Conservation (phyloP, 2,329 filamentous ascomycete species). For the Botryosphaeria agaves region DNA sequence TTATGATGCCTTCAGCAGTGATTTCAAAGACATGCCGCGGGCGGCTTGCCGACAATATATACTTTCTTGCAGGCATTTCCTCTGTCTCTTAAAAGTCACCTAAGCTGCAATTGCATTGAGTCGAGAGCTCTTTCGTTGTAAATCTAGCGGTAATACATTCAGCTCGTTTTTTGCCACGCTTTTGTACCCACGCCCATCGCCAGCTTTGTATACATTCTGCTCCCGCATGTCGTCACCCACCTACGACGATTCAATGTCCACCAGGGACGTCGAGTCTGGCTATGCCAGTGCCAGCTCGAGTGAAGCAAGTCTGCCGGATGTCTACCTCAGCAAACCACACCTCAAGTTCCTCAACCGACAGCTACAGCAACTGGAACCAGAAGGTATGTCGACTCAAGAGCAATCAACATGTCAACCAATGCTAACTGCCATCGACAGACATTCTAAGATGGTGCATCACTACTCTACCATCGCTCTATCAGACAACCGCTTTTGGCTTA, state of each 20-base stretch:
- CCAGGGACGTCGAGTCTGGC: slow-evolving; percentile 52
- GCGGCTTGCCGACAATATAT: no score
- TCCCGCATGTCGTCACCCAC: slow-evolving; percentile 1
- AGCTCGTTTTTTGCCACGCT: no score
- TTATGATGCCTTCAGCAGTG: slow-evolving; percentile 6
- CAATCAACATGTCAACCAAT: slow-evolving; percentile 1
- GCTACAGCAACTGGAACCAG: slow-evolving; percentile 69
- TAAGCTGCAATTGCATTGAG: no score
- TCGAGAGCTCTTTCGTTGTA: no score
- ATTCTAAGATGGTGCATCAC: slow-evolving; percentile 85
- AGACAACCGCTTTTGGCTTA: slow-evolving; percentile 33
- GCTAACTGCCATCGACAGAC: slow-evolving; percentile 33
- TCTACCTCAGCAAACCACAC: slow-evolving; percentile 77
- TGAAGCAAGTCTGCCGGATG: slow-evolving; percentile 47
- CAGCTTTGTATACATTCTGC: no score
- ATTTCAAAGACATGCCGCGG: slow-evolving; percentile 6
- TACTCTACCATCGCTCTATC: slow-evolving; percentile 69
- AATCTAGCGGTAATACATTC: no score
- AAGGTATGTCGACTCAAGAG: slow-evolving; percentile 29
- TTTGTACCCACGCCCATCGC: no score
- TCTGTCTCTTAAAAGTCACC: no score
- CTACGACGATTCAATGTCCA: neutral
- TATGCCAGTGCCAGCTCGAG: slow-evolving; percentile 58
- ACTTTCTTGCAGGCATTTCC: no score
- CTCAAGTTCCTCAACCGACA: slow-evolving; percentile 82